Conservation (phyloP, 2,329 filamentous ascomycete species). For the Botrytis sinoallii region DNA sequence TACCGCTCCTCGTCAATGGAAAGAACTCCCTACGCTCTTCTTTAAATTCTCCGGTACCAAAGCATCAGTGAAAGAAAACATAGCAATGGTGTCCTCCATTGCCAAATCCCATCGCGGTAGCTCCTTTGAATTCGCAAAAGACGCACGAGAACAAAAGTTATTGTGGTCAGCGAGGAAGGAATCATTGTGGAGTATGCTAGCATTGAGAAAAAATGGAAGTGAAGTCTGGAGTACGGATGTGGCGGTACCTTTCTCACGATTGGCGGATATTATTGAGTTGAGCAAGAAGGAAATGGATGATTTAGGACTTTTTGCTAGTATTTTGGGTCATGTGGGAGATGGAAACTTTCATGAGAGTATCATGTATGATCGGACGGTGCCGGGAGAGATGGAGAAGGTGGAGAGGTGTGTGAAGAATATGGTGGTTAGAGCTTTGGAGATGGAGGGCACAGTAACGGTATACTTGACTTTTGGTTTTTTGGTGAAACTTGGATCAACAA, state of each 20-base stretch:
- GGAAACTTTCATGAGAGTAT: conserved; percentile 95
- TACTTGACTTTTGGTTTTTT: conserved; percentile 22
- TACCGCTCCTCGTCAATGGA: conserved; percentile 67
- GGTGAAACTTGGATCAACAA: not conserved
- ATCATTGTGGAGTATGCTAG: conserved; percentile 79
- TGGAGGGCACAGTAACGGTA: conserved; percentile 86
- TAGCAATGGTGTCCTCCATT: conserved; percentile 64
- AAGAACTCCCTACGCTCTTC: conserved; percentile 74
- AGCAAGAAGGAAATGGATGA: conserved; percentile 88
- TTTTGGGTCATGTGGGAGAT: conserved; percentile 87
- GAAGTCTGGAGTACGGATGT: conserved; percentile 85
- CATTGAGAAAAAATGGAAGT: conserved; percentile 61
- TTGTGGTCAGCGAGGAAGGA: conserved; percentile 82
- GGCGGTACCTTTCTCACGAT: conserved; percentile 72
- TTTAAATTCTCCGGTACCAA: conserved; percentile 84
- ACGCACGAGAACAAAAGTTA: conserved; percentile 66
- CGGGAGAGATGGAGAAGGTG: conserved; percentile 69
- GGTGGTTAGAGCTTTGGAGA: conserved; percentile 84
- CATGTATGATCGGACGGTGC: conserved; percentile 73
- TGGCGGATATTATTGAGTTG: conserved; percentile 74
- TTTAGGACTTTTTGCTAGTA: conserved; percentile 80
- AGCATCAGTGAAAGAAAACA: conserved; percentile 74
- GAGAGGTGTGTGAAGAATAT: conserved; percentile 83
- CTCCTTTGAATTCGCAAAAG: conserved; percentile 74
- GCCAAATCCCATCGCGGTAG: conserved; percentile 61